phyloP scores from a whole-genome alignment of 306 rosid genomes.

The apple (Malus domestica) region DNA sequence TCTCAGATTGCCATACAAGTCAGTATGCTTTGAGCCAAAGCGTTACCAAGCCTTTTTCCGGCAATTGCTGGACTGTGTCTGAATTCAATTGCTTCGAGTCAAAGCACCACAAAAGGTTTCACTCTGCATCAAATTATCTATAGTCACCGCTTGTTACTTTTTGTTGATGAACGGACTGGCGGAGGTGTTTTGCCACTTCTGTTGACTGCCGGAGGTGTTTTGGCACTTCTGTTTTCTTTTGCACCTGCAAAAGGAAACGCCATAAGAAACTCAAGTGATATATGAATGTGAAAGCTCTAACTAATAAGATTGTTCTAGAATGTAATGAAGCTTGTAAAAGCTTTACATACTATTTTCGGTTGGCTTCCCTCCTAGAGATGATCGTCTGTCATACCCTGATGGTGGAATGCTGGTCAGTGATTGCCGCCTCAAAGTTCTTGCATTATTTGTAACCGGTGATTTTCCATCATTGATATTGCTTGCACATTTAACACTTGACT shows the following conservation, averaged over 20 bases:
- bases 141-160: conserved; percentile 44
- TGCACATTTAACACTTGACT: conserved; percentile 35
- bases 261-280: conserved; percentile 4
- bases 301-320: neutral
- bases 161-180: conserved; percentile 38
- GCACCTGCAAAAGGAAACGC: conserved; percentile 34
- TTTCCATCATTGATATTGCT: conserved; percentile 22
- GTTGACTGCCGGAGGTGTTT: conserved; percentile 71
- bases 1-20: neutral
- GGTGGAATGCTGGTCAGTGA: conserved; percentile 62
- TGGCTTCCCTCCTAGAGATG: conserved; percentile 77
- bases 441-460: conserved; percentile 36
- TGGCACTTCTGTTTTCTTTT: conserved; percentile 50
- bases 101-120: conserved; percentile 39
- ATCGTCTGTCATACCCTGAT: conserved; percentile 40
- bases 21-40: neutral
- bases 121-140: conserved; percentile 4
- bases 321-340: neutral
- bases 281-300: neutral
- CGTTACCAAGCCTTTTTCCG: neutral
- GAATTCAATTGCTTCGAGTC: conserved; percentile 42
- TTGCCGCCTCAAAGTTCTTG: conserved; percentile 59
- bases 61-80: neutral
- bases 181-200: conserved; percentile 80
- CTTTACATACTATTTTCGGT: conserved; percentile 38